Evolutionary conservation across 805 yeast species (phyloP).

Genomic region (Cyberlindnera subsufficiens): DNA sequence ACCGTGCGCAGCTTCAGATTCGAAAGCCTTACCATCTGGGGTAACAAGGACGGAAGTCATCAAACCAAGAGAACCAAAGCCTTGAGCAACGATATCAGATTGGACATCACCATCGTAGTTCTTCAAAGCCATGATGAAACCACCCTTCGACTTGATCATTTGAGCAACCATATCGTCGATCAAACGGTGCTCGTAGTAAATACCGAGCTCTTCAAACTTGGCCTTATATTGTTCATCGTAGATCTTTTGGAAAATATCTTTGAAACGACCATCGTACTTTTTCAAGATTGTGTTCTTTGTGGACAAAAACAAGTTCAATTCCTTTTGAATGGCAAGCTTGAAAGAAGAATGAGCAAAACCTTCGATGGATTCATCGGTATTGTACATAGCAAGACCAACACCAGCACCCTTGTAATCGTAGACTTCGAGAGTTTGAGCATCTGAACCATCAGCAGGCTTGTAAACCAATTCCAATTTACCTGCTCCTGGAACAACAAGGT

Average conservation of each 20-base stretch:
- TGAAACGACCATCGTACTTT: conserved; percentile 91
- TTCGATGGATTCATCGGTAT: conserved; percentile 86
- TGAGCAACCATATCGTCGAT: conserved; percentile 99
- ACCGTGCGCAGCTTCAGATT: conserved; percentile 98
- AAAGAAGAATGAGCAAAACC: conserved; percentile 92
- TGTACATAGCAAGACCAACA: conserved; percentile 90
- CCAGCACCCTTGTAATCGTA: conserved; percentile 62
- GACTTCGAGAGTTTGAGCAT: conserved; percentile 50
- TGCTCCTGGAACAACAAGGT: conserved; percentile 69
- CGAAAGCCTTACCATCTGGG: conserved; percentile 93
- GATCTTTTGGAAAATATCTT: conserved; percentile 82
- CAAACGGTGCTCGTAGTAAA: conserved; percentile 94
- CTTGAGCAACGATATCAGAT: conserved; percentile 96
- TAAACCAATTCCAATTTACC: conserved; percentile 76
- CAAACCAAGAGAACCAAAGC: conserved; percentile 92
- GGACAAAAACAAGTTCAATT: conserved; percentile 76
- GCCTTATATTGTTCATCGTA: conserved; percentile 65
- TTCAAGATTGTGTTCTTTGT: conserved; percentile 95
- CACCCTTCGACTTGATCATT: conserved; percentile 94
- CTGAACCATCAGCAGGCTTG: conserved; percentile 63
- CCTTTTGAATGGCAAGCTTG: conserved; percentile 75
- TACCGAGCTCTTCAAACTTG: conserved; percentile 68
- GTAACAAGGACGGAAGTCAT: conserved; percentile 95
- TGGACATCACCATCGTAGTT: conserved; percentile 98
- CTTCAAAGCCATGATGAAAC: conserved; percentile 92